phyloP scores from a whole-genome alignment of 2,329 filamentous ascomycete genomes.

The Didymella pinodella region DNA sequence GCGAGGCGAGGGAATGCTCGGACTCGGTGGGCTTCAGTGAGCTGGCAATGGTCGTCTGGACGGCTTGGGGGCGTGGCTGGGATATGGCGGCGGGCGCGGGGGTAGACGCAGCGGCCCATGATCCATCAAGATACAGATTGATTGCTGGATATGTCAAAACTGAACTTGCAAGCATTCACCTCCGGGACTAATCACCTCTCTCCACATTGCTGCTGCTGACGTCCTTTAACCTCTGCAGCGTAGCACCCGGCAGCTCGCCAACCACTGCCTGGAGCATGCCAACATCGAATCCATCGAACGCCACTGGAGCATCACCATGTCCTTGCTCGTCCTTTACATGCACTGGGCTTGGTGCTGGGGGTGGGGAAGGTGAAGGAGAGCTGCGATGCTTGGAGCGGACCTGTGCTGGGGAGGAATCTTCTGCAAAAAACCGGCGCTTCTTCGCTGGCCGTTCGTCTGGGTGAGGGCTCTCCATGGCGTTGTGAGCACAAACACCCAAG shows the following conservation, averaged over 20 bases:
- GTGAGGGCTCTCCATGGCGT: slow-evolving; percentile 50
- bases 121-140: slow-evolving; percentile 71
- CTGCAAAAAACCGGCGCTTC: slow-evolving; percentile 69
- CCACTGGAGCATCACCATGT: slow-evolving; percentile 20
- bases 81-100: slow-evolving; percentile 25
- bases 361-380: slow-evolving; percentile 43
- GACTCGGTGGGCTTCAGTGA: slow-evolving; percentile 39
- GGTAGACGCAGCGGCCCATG: slow-evolving; percentile 58
- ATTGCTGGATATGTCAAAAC: slow-evolving; percentile 55
- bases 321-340: slow-evolving; percentile 15
- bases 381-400: slow-evolving; percentile 29
- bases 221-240: slow-evolving; percentile 58
- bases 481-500: background rate
- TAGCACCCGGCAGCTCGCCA: slow-evolving; percentile 59
- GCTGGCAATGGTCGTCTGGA: slow-evolving; percentile 37
- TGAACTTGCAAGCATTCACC: slow-evolving; percentile 7
- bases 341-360: slow-evolving; percentile 34
- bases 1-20: slow-evolving; percentile 33
- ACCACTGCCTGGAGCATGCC: slow-evolving; percentile 65
- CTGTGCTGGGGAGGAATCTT: slow-evolving; percentile 53
- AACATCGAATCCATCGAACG: slow-evolving; percentile 59
- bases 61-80: slow-evolving; percentile 26
- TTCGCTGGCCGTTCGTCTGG: slow-evolving; percentile 65
- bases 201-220: slow-evolving; percentile 64
- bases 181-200: slow-evolving; percentile 44